Evolutionary conservation across 2,329 filamentous ascomycete species (phyloP).

Genomic region (Hymenoscyphus linearis): DNA sequence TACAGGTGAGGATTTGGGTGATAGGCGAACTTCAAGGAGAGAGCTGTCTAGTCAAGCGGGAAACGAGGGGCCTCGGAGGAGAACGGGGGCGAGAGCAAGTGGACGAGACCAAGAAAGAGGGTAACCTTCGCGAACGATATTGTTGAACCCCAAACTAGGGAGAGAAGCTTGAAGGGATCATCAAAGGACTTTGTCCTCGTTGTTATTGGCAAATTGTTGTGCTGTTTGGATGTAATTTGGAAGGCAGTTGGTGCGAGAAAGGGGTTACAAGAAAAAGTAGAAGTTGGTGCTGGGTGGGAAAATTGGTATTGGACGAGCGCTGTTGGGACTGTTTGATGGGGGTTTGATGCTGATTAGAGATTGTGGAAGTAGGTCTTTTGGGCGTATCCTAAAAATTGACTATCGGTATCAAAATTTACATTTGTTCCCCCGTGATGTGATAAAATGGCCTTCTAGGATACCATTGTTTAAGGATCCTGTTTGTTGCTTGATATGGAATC

Average conservation of each 20-base stretch:
- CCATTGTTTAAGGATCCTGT: not conserved
- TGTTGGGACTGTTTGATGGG: constrained; percentile 3
- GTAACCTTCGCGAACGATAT: constrained; percentile 4
- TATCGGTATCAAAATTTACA: not conserved
- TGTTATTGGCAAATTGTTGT: not conserved
- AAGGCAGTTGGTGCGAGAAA: constrained; percentile 13
- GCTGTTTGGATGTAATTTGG: constrained; percentile 15
- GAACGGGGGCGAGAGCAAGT: not conserved
- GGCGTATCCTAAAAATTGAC: not conserved
- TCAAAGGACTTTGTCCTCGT: not conserved
- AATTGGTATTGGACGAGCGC: constrained; percentile 18
- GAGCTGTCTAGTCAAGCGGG: constrained; percentile 8
- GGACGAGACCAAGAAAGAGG: constrained; percentile 2
- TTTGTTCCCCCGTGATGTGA: not conserved
- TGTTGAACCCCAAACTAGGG: not conserved
- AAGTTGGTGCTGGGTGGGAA: constrained; percentile 13
- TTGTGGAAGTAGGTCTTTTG: not conserved
- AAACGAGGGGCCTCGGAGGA: constrained; percentile 16
- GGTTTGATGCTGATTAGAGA: not conserved
- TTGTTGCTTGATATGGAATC: not conserved
- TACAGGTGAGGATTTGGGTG: constrained; percentile 20
- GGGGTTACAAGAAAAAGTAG: constrained; percentile 14
- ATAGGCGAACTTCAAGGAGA: constrained; percentile 13
- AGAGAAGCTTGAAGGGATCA: not conserved
- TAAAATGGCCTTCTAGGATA: not conserved